Conservation (phyloP, 352 stramenopile species). For the Pythium dissotocum region DNA sequence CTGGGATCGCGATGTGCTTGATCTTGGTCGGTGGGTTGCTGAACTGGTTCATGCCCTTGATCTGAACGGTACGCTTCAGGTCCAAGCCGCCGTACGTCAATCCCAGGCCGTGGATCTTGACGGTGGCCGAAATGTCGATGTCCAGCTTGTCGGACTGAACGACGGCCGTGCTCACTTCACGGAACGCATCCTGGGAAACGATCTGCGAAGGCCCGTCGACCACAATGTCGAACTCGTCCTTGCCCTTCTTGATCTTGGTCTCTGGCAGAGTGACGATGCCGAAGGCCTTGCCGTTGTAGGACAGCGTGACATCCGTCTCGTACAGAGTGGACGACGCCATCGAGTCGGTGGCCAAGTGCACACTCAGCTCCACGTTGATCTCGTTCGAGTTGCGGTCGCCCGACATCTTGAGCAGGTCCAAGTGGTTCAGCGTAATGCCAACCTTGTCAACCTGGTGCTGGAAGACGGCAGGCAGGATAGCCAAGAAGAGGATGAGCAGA, state of each 20-base stretch:
- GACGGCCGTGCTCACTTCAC: slow-evolving; percentile 42
- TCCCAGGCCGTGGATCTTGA: slow-evolving; percentile 53
- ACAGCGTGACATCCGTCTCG: slow-evolving; percentile 45
- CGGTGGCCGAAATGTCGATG: slow-evolving; percentile 35
- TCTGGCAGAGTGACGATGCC: slow-evolving; percentile 49
- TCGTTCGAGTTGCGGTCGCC: slow-evolving; percentile 33
- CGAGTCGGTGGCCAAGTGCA: slow-evolving; percentile 55
- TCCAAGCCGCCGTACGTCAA: slow-evolving; percentile 51
- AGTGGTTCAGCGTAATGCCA: slow-evolving; percentile 58
- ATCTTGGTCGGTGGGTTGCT: slow-evolving; percentile 43
- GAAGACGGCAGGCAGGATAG: slow-evolving; percentile 55
- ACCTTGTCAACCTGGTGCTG: slow-evolving; percentile 67
- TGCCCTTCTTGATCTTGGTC: slow-evolving; percentile 54
- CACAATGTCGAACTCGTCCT: slow-evolving; percentile 62
- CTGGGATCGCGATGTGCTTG: slow-evolving; percentile 52
- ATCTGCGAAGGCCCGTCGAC: slow-evolving; percentile 39
- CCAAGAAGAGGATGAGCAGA: slow-evolving; percentile 65
- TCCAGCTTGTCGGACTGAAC: slow-evolving; percentile 44
- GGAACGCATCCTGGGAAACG: slow-evolving; percentile 45
- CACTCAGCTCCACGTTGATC: slow-evolving; percentile 51
- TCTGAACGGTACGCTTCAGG: slow-evolving; percentile 41
- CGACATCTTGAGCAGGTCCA: slow-evolving; percentile 58
- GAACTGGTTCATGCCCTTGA: slow-evolving; percentile 66
- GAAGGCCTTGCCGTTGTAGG: slow-evolving; percentile 51
- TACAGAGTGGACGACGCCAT: slow-evolving; percentile 45